These are phyloP conservation scores for Lichtheimia ramosa DNA, from an alignment of 371 early-diverging fungal species.

Conservation along the genomic window DNA sequence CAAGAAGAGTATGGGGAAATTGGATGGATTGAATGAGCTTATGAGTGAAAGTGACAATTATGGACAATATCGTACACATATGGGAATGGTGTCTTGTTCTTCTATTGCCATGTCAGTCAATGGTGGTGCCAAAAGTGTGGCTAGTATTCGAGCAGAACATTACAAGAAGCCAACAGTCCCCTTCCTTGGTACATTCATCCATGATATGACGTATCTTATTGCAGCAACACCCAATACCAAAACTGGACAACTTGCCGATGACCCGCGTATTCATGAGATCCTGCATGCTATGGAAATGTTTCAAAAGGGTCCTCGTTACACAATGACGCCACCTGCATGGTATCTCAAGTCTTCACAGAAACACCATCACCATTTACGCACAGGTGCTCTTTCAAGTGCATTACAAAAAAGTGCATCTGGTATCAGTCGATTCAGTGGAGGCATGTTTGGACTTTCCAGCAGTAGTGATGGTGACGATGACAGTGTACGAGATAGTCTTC, in stretches of 20 bases:
- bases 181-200: slow-evolving; percentile 77
- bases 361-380: slow-evolving; percentile 50
- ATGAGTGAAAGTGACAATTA: slow-evolving; percentile 78
- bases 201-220: slow-evolving; percentile 76
- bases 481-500: slow-evolving; percentile 2
- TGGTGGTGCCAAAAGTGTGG: slow-evolving; percentile 40
- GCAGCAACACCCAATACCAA: slow-evolving; percentile 55
- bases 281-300: slow-evolving; percentile 54
- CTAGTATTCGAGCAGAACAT: slow-evolving; percentile 44
- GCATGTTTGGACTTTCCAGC: slow-evolving; percentile 33
- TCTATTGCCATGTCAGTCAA: slow-evolving; percentile 8
- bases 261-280: slow-evolving; percentile 56
- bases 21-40: slow-evolving; percentile 61
- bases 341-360: slow-evolving; percentile 58
- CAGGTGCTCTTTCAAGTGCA: slow-evolving; percentile 48
- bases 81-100: slow-evolving; percentile 41
- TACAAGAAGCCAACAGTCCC: slow-evolving; percentile 67
- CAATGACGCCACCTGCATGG: slow-evolving; percentile 47
- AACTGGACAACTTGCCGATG: slow-evolving; percentile 39
- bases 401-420: slow-evolving; percentile 53
- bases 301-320: slow-evolving; percentile 64
- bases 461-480: slow-evolving; percentile 10
- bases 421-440: slow-evolving; percentile 48
- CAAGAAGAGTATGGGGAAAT: slow-evolving; percentile 59
- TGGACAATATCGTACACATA: slow-evolving; percentile 67